Base-by-base conservation (phyloP, 2,329 filamentous ascomycete species). In the Neopestalotiopsis clavispora region DNA sequence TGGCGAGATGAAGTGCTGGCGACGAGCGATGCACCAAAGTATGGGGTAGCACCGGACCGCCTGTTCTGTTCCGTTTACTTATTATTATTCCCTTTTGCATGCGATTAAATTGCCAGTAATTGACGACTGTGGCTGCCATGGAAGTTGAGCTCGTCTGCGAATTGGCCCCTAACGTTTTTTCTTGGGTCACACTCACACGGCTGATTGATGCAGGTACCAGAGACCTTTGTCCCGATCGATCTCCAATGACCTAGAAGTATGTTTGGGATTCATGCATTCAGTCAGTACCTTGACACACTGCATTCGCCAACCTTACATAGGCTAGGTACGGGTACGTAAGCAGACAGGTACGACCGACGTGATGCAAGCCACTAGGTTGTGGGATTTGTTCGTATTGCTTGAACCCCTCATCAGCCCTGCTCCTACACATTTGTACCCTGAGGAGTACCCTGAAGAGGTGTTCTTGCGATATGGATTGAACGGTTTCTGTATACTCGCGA, bases 1-100 rank as follows among this genome's bases (percentile, higher is more conserved):
- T 62, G 59, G 59, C 59, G 59, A 62, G 59, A 62, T 62, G 59
- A 62, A 30, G 20, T 62, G 30, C 59, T 34, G 28, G 20, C 34
- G 30, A 34, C 13, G 13, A 59, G 57, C 23, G 30, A 59, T 23
- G 30, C 20, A 56, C 14, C 12, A 42, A 62, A 62, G 59, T 62
- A 62, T 62, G 59, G 59, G 59, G 59, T 62, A 62, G 13, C 23
- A 59, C 59, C 59, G 59, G 12, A 20, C 45, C 17, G 9, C 20
- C 45, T 52, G n/a, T 52, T 52, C 9, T 52, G 14, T 52, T 17
- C 17, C 7, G 17, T 9, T 4, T 52, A n/a, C 14, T n/a, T 28
- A 28, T 38, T 38, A 10, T 38, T 38, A 38, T 20, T 52, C 17
- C 45, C 45, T 52, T 28, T 52, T 52, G 17, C 45, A 52, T n/a